Base-by-base conservation (phyloP, 2,329 filamentous ascomycete species). In the Aspergillus sp. region DNA sequence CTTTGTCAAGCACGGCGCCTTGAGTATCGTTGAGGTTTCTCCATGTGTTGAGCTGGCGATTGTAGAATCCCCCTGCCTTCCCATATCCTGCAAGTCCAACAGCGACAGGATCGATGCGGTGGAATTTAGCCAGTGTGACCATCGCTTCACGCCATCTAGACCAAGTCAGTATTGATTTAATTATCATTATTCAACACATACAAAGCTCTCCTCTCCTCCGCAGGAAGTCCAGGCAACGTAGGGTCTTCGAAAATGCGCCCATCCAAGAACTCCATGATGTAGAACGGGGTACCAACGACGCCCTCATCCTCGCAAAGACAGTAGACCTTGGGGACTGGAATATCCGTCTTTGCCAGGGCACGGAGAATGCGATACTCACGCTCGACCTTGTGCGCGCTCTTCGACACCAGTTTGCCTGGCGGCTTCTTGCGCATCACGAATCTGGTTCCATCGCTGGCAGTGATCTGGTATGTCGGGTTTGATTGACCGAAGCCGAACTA, bases 381-480 rank as follows among this genome's bases (percentile, higher is more conserved):
- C 79, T 99, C 95, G 69, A 99, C 93, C 74, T 93, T 90, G 80
- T 99, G 95, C 9, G 95, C 95, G 2, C 93, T 93, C 79, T 92
- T 91, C 68, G 91, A 96, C 50, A 98, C 83, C 40, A 99, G 87
- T 78, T 89, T 87, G 63, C 95, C 95, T n/a, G 95, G 93, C 1
- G 95, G 95, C 79, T 98, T 98, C 84, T 99, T 98, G 73, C 95
- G 91, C 80, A 98, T 84, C 34, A 99, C 95, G 77, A 88, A 96
- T 71, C 87, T 86, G 65, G 80, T 75, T 51, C 87, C 86, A 71
- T 86, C 82, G 64, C 86, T 81, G 52, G 87, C 87, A 15, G 87
- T 96, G 70, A 98, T 82, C 70, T 93, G 91, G 78, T 98, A 99
- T 2, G 95, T 99, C 45, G 95, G 95, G 73, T 98, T 99, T 58